A percentile compares a stretch with the other conserved stretches of the same genome.
These are phyloP conservation scores for Ophiostoma himal-ulmi DNA, from an alignment of 2,329 filamentous ascomycete genomes.

Conservation along the genomic window DNA sequence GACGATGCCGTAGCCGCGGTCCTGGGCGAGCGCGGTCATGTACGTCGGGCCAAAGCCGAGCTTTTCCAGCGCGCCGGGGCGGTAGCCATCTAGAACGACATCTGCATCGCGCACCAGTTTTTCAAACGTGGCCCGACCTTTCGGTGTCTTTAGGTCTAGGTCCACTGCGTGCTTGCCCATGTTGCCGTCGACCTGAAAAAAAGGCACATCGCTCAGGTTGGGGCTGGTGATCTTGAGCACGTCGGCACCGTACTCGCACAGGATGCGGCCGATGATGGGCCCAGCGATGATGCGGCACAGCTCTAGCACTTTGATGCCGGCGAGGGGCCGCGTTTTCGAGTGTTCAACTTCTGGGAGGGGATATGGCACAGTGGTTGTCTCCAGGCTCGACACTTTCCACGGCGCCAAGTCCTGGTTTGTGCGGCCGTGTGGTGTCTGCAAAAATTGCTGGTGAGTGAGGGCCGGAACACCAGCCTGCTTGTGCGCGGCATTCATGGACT, in stretches of 20 bases:
- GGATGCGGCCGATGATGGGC: constrained; percentile 39
- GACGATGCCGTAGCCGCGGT: constrained; percentile 40
- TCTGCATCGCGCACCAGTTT: constrained; percentile 43
- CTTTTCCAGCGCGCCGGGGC: constrained; percentile 39
- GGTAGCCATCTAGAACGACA: constrained; percentile 50
- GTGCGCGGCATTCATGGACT: constrained; percentile 38
- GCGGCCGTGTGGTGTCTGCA: constrained; percentile 35
- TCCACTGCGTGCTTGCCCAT: constrained; percentile 43
- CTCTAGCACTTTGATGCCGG: constrained; percentile 47
- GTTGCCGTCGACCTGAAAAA: constrained; percentile 39
- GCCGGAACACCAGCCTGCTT: constrained; percentile 42
- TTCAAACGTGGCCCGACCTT: constrained; percentile 49
- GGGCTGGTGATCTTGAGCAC: constrained; percentile 42
- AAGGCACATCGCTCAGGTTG: constrained; percentile 39
- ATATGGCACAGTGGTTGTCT: constrained; percentile 44
- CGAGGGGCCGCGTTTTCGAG: constrained; percentile 33
- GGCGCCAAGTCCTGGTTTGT: constrained; percentile 39
- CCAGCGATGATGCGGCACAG: constrained; percentile 45
- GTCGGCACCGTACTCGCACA: constrained; percentile 42
- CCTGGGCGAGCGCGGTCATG: constrained; percentile 37
- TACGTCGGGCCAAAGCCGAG: constrained; percentile 39
- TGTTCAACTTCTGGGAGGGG: constrained; percentile 34
- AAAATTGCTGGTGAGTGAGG: constrained; percentile 41
- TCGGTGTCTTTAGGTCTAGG: constrained; percentile 42
- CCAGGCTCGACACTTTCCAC: constrained; percentile 43